Evolutionary conservation across 495 filamentous ascomycete species (phyloP), one percentile per base, ranked within the genome.

Genomic region (Tirmania nivea): DNA sequence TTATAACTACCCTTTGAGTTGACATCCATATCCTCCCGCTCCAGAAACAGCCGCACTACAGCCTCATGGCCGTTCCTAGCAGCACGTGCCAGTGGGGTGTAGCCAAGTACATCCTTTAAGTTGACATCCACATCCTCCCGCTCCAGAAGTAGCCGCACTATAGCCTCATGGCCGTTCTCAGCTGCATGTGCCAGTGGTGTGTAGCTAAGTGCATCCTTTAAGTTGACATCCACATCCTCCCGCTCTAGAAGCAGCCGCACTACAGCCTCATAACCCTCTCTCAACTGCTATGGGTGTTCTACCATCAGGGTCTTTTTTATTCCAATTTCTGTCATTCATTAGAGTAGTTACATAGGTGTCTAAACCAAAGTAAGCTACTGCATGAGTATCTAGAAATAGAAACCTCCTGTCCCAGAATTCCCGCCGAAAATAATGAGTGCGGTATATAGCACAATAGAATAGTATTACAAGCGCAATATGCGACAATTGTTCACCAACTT

Each of bases 131-230:
- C 57, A 16, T 53, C 58, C 1, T 45, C 51, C 10, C 57, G 55
- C 11, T 21, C 53, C 21, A 67, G 37, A 4, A 69, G 45, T 2
- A 65, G 48, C 48, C 53, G 35, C 34, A 65, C 63, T 0, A 64
- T 57, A 10, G 47, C 53, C 17, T 59, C 45, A 48, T 64, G 55
- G 10, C 63, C 64, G n/a, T 55, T 52, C 14, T 53, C 45, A 12
- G 64, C 58, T 12, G 65, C 67, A 50, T 53, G 52, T 2, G 56
- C 64, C 9, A 69, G 50, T 34, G 65, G 61, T 37, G 67, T 60
- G 25, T 37, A 37, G 16, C 57, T 54, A 34, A 19, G 37, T 1
- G 4, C 21, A 37, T 59, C 50, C n/a, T n/a, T n/a, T n/a, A n/a
- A n/a, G n/a, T n/a, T n/a, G n/a, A n/a, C n/a, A n/a, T n/a, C n/a